phyloP scores from a whole-genome alignment of 352 stramenopile species.

The Globisporangium viniferum region DNA sequence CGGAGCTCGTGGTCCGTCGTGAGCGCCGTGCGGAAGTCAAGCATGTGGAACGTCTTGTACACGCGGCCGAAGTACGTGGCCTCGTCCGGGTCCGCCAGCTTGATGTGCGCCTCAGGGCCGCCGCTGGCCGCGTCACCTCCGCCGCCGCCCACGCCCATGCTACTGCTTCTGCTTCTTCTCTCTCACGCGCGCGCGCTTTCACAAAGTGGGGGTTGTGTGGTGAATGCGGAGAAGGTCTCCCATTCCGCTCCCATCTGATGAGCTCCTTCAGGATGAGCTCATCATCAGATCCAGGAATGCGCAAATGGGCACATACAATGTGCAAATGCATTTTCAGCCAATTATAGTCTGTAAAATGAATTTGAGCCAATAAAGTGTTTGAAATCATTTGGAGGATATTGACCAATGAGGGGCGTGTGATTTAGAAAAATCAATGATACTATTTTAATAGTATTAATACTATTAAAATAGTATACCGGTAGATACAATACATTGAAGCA shows the following conservation, averaged over 20 bases:
- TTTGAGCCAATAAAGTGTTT: too few relatives aligned
- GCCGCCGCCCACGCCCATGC: conserved; percentile 21
- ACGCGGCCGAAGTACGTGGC: conserved; percentile 75
- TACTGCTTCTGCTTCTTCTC: background rate
- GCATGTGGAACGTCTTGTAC: conserved; percentile 78
- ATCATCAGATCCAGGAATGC: too few relatives aligned
- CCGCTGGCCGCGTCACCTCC: conserved; percentile 12
- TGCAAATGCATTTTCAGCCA: too few relatives aligned
- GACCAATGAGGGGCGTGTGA: too few relatives aligned
- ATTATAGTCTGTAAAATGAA: too few relatives aligned
- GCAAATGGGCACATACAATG: too few relatives aligned
- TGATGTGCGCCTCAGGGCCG: conserved; percentile 32
- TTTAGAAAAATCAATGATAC: too few relatives aligned
- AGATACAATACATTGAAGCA: too few relatives aligned
- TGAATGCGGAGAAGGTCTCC: background rate
- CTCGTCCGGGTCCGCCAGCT: conserved; percentile 72
- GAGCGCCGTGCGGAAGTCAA: conserved; percentile 79
- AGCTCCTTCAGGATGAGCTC: background rate
- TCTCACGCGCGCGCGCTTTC: background rate
- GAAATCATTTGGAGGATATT: too few relatives aligned
- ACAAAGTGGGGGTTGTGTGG: background rate
- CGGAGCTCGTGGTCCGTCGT: conserved; percentile 46
- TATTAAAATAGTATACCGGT: too few relatives aligned
- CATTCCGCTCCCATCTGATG: background rate
- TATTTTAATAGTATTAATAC: too few relatives aligned